These are phyloP conservation scores for Trichodelitschia bisporula DNA, from an alignment of 495 filamentous ascomycete species.

Conservation along the genomic window DNA sequence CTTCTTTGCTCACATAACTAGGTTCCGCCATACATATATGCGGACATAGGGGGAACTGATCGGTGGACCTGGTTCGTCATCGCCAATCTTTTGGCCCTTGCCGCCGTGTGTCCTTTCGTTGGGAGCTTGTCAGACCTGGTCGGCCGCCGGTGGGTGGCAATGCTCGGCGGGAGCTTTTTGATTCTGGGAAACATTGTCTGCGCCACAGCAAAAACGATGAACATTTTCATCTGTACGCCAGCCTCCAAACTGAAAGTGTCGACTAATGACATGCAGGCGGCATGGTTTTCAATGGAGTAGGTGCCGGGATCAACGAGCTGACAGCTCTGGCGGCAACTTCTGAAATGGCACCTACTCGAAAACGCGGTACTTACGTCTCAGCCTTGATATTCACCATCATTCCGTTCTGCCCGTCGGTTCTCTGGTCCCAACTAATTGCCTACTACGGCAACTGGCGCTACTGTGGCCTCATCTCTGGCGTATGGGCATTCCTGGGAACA, in stretches of 20 bases:
- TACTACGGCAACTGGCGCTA: conserved; percentile 35
- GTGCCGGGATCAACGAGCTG: conserved; percentile 38
- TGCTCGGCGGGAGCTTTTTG: conserved; percentile 31
- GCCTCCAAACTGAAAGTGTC: conserved; percentile 11
- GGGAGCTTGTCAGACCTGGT: conserved; percentile 44
- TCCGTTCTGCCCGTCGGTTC: conserved; percentile 40
- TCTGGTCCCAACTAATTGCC: conserved; percentile 47
- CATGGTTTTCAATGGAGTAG: conserved; percentile 35
- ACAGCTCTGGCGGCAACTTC: conserved; percentile 44
- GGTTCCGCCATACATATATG: conserved; percentile 34
- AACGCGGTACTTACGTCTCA: conserved; percentile 44
- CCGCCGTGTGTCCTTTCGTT: conserved; percentile 47
- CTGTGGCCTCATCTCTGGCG: conserved; percentile 31
- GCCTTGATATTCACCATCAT: conserved; percentile 40
- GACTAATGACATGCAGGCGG: conserved; percentile 17
- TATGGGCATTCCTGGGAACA: conserved; percentile 36
- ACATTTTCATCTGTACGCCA: conserved; percentile 37
- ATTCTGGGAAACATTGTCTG: conserved; percentile 16
- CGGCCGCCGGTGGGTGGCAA: conserved; percentile 41
- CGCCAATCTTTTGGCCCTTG: conserved; percentile 39
- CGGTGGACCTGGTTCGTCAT: conserved; percentile 54
- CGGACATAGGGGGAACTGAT: conserved; percentile 36
- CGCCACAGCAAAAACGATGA: conserved; percentile 23
- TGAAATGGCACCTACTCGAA: conserved; percentile 41
- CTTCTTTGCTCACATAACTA: conserved; percentile 2